Base-by-base conservation (phyloP, 1,284 basidiomycete genomes). In the Sporisorium scitamineum region DNA sequence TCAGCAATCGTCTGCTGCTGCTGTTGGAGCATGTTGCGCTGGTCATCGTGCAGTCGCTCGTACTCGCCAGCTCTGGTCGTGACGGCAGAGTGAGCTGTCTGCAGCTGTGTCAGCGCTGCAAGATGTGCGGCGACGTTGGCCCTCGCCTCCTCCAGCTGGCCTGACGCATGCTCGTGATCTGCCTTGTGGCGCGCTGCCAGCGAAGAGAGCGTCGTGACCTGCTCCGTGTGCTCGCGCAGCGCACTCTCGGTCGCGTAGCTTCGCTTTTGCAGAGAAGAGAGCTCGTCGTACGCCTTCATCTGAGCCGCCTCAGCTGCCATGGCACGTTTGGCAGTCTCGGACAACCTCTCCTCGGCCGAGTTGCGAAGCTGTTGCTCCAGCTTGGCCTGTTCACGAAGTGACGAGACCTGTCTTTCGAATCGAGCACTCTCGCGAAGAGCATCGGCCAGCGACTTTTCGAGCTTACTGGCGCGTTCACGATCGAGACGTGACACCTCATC, bases 291-390 rank as follows among this genome's bases (percentile, higher is more conserved):
- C 2, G 90, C 89, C 52, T 90, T 90, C 55, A 91, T 90, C 82
- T 95, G 92, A 10, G 91, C 89, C 61, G 92, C 92, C 64, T 96
- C 92, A n/a, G 93, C 88, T 3, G 89, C 88, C 71, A 96, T 93
- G 1, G 94, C 93, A 14, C 94, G 91, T 83, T 92, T 91, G 39
- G 90, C 88, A 4, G 94, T 91, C 62, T 96, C 94, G n/a, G 88
- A 86, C 18, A 93, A 91, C 24, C 92, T 90, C 24, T 92, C 91
- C 78, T 95, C 92, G 0, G 94, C 91, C 67, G 94, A 91, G 69
- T 92, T 90, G 58, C 90, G 91, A 51, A 86, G 72, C 41, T 84
- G 78, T 45, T 76, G 61, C 65, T 87, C 90, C 56, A 95, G 85
- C 84, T 91, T 91, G 69, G 90, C 89, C 66, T 85, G 82, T 31